Percentiles rank a stretch among this genome's conserved stretches.
Conservation (phyloP, 2,329 filamentous ascomycete species). For the Ophiobolus disseminans region DNA sequence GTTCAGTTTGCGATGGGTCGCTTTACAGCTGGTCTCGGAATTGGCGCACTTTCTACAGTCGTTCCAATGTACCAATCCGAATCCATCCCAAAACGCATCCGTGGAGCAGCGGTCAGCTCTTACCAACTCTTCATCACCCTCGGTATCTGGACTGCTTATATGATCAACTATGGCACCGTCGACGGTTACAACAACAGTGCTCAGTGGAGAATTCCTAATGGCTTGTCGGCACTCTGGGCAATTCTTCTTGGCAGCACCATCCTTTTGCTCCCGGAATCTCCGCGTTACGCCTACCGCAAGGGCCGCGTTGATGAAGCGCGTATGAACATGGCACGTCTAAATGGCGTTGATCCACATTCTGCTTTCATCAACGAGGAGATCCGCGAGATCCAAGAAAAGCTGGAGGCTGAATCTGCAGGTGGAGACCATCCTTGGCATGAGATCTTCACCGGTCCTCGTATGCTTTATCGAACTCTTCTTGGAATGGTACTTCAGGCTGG, state of each 20-base stretch:
- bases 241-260: constrained; percentile 62
- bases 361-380: constrained; percentile 61
- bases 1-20: constrained; percentile 69
- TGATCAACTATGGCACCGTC: constrained; percentile 68
- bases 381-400: constrained; percentile 63
- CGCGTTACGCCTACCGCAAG: constrained; percentile 64
- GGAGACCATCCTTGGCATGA: constrained; percentile 58
- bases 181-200: constrained; percentile 56
- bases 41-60: constrained; percentile 69
- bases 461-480: constrained; percentile 69
- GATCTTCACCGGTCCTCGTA: constrained; percentile 70
- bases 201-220: constrained; percentile 70
- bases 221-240: constrained; percentile 64
- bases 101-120: constrained; percentile 66
- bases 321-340: constrained; percentile 60
- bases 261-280: constrained; percentile 63
- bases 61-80: constrained; percentile 70
- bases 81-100: constrained; percentile 68
- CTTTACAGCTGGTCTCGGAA: constrained; percentile 68
- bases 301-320: constrained; percentile 60
- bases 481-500: constrained; percentile 69
- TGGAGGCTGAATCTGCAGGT: constrained; percentile 58
- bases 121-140: constrained; percentile 75
- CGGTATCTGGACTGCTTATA: constrained; percentile 64
- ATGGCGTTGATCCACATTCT: constrained; percentile 63